Conservation (phyloP, 495 filamentous ascomycete genomes). For the Xanthoparmelia taractica region DNA sequence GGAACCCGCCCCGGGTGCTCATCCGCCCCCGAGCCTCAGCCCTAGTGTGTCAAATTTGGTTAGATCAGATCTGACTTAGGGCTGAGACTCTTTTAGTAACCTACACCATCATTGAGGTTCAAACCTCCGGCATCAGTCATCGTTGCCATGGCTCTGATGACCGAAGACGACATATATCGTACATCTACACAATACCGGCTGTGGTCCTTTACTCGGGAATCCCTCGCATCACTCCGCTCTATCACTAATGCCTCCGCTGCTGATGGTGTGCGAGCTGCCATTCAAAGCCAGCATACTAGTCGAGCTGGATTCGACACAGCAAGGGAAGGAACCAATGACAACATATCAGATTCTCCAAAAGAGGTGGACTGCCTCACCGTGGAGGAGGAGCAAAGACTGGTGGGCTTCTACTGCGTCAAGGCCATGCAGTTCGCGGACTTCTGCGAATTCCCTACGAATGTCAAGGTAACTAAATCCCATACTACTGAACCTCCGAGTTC, state of each 20-base stretch:
- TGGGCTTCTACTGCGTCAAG: slow-evolving; percentile 70
- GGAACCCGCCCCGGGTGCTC: too few relatives aligned
- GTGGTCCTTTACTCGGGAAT: slow-evolving; percentile 83
- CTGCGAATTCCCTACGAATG: slow-evolving; percentile 69
- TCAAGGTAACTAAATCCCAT: slow-evolving; percentile 47
- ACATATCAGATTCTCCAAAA: neutral
- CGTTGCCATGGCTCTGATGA: slow-evolving; percentile 37
- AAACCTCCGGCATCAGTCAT: neutral
- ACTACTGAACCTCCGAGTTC: neutral
- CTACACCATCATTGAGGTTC: neutral
- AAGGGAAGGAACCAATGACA: slow-evolving; percentile 13
- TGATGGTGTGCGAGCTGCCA: slow-evolving; percentile 59
- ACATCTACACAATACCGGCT: slow-evolving; percentile 79
- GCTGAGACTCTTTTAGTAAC: too few relatives aligned
- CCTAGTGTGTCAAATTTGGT: too few relatives aligned
- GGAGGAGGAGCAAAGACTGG: slow-evolving; percentile 74
- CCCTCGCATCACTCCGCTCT: slow-evolving; percentile 59
- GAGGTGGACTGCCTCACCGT: slow-evolving; percentile 66
- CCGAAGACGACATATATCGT: slow-evolving; percentile 88
- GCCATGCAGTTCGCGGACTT: slow-evolving; percentile 66
- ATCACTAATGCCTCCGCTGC: slow-evolving; percentile 69
- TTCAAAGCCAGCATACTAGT: slow-evolving; percentile 31
- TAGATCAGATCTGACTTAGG: too few relatives aligned
- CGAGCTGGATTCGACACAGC: slow-evolving; percentile 16
- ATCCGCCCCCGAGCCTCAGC: too few relatives aligned